phyloP scores from a whole-genome alignment of 495 filamentous ascomycete genomes.

The Penicillium egyptiacum region DNA sequence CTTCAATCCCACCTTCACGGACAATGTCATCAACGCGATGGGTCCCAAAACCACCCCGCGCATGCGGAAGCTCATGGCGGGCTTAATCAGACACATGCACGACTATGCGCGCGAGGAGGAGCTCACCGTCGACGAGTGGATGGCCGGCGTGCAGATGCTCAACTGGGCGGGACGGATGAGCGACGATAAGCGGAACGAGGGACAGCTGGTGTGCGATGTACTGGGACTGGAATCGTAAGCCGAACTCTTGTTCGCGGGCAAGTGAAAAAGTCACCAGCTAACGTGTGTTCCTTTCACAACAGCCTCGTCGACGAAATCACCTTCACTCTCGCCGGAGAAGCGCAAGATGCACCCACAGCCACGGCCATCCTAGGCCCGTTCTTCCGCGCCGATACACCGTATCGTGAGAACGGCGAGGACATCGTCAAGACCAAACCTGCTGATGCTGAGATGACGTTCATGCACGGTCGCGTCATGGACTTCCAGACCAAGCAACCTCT shows the following conservation, averaged over 20 bases:
- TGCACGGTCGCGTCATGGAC: conserved; percentile 64
- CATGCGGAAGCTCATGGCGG: conserved; percentile 42
- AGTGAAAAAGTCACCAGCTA: not conserved
- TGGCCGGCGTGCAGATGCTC: conserved; percentile 54
- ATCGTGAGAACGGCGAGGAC: conserved; percentile 60
- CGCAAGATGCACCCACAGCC: conserved; percentile 56
- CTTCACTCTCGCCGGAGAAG: conserved; percentile 57
- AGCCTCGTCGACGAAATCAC: conserved; percentile 76
- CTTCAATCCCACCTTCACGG: conserved; percentile 64
- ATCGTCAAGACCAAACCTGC: conserved; percentile 59
- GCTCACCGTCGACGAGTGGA: conserved; percentile 50
- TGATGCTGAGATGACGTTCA: conserved; percentile 56
- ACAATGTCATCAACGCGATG: conserved; percentile 67
- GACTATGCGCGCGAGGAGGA: conserved; percentile 52
- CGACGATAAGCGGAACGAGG: conserved; percentile 69
- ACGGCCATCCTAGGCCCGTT: conserved; percentile 77
- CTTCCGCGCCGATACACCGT: conserved; percentile 69
- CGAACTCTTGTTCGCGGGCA: conserved; percentile 4
- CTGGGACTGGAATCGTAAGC: conserved; percentile 66
- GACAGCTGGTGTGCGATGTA: conserved; percentile 68
- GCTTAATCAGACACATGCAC: conserved; percentile 46
- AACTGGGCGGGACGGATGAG: conserved; percentile 75
- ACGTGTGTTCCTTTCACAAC: not conserved
- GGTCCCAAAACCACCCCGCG: conserved; percentile 65
- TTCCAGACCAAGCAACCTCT: conserved; percentile 58